Conservation (phyloP, 306 rosid species). For the Acacia confusa region DNA sequence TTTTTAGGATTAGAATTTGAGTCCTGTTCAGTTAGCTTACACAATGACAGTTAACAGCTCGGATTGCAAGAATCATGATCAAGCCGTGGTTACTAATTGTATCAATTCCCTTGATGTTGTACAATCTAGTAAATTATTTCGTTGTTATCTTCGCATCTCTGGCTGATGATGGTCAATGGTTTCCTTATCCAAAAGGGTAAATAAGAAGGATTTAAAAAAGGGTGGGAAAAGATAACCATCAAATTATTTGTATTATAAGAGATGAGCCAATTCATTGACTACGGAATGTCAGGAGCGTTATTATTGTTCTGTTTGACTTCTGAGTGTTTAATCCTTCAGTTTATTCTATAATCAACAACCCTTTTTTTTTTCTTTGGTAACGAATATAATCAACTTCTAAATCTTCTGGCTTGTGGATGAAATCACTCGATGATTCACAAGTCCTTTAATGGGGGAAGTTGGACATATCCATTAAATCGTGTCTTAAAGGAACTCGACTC, state of each 20-base stretch:
- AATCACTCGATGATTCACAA: not conserved
- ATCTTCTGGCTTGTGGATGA: not conserved
- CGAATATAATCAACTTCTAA: too few relatives aligned
- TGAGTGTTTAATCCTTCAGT: too few relatives aligned
- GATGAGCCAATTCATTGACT: not conserved
- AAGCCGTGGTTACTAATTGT: conserved; percentile 10
- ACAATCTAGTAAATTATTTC: conserved; percentile 11
- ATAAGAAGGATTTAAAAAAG: not conserved
- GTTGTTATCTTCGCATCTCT: conserved; percentile 1
- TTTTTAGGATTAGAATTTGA: conserved; percentile 16
- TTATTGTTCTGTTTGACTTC: not conserved
- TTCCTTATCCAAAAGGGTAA: not conserved
- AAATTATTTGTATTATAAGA: not conserved
- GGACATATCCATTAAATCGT: conserved; percentile 39
- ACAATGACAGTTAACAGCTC: conserved; percentile 1
- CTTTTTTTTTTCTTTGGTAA: too few relatives aligned
- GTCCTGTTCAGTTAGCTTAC: conserved; percentile 33
- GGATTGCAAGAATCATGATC: conserved; percentile 35
- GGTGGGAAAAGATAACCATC: not conserved
- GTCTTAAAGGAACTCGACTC: too few relatives aligned
- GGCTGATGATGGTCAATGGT: not conserved
- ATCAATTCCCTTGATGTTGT: conserved; percentile 26
- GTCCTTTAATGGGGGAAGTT: too few relatives aligned
- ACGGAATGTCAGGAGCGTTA: not conserved
- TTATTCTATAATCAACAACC: too few relatives aligned